These are phyloP conservation scores for Gaultheria prostrata DNA, from an alignment of 148 eudicot genomes.

Conservation along the genomic window DNA sequence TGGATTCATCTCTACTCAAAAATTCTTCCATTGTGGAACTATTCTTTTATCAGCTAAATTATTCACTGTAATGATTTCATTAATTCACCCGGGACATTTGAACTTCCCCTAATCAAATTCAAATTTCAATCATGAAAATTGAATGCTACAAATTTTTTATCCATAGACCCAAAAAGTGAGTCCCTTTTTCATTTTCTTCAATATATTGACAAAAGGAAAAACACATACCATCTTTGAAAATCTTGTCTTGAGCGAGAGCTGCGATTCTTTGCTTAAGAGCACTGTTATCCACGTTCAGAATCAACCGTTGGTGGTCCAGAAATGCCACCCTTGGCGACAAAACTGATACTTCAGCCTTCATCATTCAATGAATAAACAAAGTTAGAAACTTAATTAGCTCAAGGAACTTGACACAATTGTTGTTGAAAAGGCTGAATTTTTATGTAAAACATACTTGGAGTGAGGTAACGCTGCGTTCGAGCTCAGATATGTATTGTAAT, in stretches of 20 bases:
- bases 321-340: conserved; percentile 86
- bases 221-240: conserved; percentile 82
- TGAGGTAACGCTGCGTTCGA: conserved; percentile 73
- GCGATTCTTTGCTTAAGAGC: conserved; percentile 82
- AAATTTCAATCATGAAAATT: too few species aligned
- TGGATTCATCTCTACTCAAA: neutral
- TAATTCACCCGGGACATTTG: too few species aligned
- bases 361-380: neutral
- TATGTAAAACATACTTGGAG: conserved; percentile 53
- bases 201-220: neutral
- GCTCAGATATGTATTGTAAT: conserved; percentile 79
- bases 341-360: conserved; percentile 74
- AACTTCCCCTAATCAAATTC: too few species aligned
- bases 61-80: neutral
- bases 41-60: neutral
- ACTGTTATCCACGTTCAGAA: conserved; percentile 71
- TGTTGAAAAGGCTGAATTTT: neutral
- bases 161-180: neutral
- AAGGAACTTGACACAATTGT: neutral
- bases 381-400: neutral
- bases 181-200: too few species aligned
- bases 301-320: conserved; percentile 83
- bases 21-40: neutral
- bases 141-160: neutral
- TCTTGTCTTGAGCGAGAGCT: conserved; percentile 89